phyloP scores from a whole-genome alignment of 2,329 filamentous ascomycete species.

The Diaporthe destruens region DNA sequence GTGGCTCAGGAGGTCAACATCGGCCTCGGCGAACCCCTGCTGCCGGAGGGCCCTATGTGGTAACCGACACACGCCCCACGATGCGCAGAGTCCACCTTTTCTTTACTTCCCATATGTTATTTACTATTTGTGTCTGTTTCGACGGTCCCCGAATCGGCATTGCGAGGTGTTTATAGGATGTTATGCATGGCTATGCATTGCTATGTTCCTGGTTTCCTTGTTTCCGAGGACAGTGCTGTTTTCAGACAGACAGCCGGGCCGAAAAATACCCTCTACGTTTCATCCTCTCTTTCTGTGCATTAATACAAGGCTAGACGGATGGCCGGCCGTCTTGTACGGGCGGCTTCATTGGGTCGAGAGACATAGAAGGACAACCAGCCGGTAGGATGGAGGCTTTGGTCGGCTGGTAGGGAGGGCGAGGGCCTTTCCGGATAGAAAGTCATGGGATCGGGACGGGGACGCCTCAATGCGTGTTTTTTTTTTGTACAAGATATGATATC shows the following conservation, averaged over 20 bases:
- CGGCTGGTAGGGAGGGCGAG: not conserved
- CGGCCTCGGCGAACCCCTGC: conserved; percentile 27
- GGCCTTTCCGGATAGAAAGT: conserved; percentile 3
- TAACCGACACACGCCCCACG: not conserved
- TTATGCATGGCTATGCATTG: conserved; percentile 36
- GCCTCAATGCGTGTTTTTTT: not conserved
- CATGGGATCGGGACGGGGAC: not conserved
- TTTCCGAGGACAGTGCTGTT: not conserved
- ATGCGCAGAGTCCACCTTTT: not conserved
- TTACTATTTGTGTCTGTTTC: conserved; percentile 15
- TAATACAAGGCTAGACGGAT: conserved; percentile 25
- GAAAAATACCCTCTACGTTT: not conserved
- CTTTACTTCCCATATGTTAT: conserved; percentile 38
- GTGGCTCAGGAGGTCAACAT: conserved; percentile 69
- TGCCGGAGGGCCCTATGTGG: not conserved
- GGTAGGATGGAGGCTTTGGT: not conserved
- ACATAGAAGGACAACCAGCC: not conserved
- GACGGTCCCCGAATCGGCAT: conserved; percentile 27
- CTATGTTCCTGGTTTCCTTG: not conserved
- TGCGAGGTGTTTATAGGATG: conserved; percentile 40
- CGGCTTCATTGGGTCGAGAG: not conserved
- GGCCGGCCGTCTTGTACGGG: conserved; percentile 1
- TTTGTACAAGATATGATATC: conserved; percentile 29
- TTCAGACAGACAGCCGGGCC: conserved; percentile 4
- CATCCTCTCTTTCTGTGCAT: conserved; percentile 27